Evolutionary conservation across 208 protist genomes (phyloP).

Genomic region (Naegleria fowleri): DNA sequence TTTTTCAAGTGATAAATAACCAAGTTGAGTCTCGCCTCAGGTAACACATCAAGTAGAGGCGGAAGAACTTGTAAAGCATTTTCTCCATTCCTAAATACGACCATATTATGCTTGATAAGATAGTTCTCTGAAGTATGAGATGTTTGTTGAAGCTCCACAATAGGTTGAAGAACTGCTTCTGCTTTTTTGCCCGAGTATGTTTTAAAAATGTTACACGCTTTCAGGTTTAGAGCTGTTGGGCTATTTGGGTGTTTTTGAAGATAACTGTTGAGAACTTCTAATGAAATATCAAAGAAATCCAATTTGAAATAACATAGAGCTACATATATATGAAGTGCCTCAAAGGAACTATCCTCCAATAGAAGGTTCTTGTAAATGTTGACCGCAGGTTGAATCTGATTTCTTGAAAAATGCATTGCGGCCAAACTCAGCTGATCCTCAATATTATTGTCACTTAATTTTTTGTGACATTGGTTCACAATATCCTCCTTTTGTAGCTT

Average conservation of each 20-base stretch:
- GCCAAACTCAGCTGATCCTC: slow-evolving; percentile 86
- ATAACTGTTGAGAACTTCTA: slow-evolving; percentile 79
- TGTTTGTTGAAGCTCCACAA: slow-evolving; percentile 73
- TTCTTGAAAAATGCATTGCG: slow-evolving; percentile 85
- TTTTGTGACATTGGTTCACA: slow-evolving; percentile 82
- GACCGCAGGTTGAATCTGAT: slow-evolving; percentile 89
- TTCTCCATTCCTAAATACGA: slow-evolving; percentile 90
- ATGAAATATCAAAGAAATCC: slow-evolving; percentile 90
- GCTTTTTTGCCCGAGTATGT: slow-evolving; percentile 85
- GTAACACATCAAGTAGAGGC: slow-evolving; percentile 78
- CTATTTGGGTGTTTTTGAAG: slow-evolving; percentile 79
- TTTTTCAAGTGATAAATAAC: slow-evolving; percentile 90
- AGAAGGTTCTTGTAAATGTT: slow-evolving; percentile 94
- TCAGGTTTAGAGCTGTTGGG: slow-evolving; percentile 89
- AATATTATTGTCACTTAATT: slow-evolving; percentile 67
- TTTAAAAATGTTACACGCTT: slow-evolving; percentile 90
- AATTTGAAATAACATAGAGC: slow-evolving; percentile 97
- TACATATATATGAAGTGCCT: slow-evolving; percentile 89
- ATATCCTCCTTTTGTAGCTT: slow-evolving; percentile 81
- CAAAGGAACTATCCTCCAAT: slow-evolving; percentile 80
- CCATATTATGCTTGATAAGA: slow-evolving; percentile 91
- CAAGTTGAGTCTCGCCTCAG: slow-evolving; percentile 90
- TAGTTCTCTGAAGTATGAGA: slow-evolving; percentile 80
- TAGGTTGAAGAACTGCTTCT: slow-evolving; percentile 77
- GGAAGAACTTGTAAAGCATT: slow-evolving; percentile 88